Evolutionary conservation across 139 green algal genomes (phyloP).

Genomic region (Chlorella sp.): DNA sequence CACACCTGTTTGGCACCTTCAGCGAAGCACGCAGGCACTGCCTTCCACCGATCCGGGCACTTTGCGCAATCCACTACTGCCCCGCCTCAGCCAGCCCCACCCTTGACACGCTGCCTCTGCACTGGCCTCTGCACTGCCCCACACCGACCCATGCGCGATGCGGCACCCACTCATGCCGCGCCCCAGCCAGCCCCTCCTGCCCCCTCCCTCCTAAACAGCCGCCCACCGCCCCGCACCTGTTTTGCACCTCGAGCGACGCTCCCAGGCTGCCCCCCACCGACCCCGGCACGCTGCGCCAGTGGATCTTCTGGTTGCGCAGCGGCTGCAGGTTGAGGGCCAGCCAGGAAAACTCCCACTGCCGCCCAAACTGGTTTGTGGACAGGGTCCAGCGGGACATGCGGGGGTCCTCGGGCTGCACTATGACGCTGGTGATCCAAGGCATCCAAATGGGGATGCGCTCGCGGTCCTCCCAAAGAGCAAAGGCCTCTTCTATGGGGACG

Average conservation of each 20-base stretch:
- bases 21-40: too few relatives aligned
- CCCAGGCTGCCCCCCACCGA: slow-evolving; percentile 55
- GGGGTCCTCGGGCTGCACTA: slow-evolving; percentile 68
- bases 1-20: too few relatives aligned
- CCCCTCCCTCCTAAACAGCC: background rate
- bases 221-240: slow-evolving; percentile 42
- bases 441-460: slow-evolving; percentile 90
- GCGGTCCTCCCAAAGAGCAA: slow-evolving; percentile 83
- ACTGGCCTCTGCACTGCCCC: too few relatives aligned
- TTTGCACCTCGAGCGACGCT: slow-evolving; percentile 67
- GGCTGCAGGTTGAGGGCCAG: slow-evolving; percentile 84
- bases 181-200: too few relatives aligned
- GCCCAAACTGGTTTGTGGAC: slow-evolving; percentile 82
- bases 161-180: too few relatives aligned
- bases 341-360: slow-evolving; percentile 90
- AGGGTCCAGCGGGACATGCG: slow-evolving; percentile 84
- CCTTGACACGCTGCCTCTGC: too few relatives aligned
- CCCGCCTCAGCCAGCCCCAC: too few relatives aligned
- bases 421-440: slow-evolving; percentile 90
- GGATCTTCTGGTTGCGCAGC: slow-evolving; percentile 85
- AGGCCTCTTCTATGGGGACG: slow-evolving; percentile 78
- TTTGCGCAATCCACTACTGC: too few relatives aligned
- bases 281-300: slow-evolving; percentile 87
- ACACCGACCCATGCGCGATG: too few relatives aligned
- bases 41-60: too few relatives aligned